Base-by-base conservation (phyloP, 805 yeast species). In the Suhomyces prunicola region DNA sequence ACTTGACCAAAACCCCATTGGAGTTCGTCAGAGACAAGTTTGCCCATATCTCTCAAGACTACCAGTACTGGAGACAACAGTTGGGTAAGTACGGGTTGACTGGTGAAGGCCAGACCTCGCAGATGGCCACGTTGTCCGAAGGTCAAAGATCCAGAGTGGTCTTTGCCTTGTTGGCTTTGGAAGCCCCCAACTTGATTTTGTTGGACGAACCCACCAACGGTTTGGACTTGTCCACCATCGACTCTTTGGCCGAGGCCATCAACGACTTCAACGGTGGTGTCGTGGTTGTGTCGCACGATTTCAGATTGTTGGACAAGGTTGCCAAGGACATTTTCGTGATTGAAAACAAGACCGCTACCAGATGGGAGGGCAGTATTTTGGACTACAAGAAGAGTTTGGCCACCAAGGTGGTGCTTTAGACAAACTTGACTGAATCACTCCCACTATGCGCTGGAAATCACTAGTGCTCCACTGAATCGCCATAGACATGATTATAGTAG, bases 161-260 rank as follows among this genome's bases (percentile, higher is more conserved):
- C 53, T 94, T 94, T 69, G 98, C 98, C 9, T 79, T 94, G 61
- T 83, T 94, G 67, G 99, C 99, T 49, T 81, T 94, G 62, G 97
- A 94, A 77, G 78, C 88, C 58, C 99, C 99, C 67, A 94, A 94
- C 77, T 90, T 94, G 73, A 80, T 94, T 65, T 79, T 94, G 70
- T 81, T 94, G 77, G 99, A 94, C 81, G 99, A 94, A 86, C 99
- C 99, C 84, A 94, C 99, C 61, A 94, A 94, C 83, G 98, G 98
- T 82, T 81, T 94, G 75, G 99, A 94, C 81, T 93, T 94, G 65
- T 91, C 97, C 67, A 92, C 99, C 50, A 94, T 94, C 70, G 99
- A 94, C 76, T 94, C 99, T 44, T 81, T 94, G 66, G 99, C 97
- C 50, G 96, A 88, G 53, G 99, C 99, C 59, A 93, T 94, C 71